Base-by-base conservation (phyloP, 1,284 basidiomycete genomes). In the Sanghuangporus weigelae region DNA sequence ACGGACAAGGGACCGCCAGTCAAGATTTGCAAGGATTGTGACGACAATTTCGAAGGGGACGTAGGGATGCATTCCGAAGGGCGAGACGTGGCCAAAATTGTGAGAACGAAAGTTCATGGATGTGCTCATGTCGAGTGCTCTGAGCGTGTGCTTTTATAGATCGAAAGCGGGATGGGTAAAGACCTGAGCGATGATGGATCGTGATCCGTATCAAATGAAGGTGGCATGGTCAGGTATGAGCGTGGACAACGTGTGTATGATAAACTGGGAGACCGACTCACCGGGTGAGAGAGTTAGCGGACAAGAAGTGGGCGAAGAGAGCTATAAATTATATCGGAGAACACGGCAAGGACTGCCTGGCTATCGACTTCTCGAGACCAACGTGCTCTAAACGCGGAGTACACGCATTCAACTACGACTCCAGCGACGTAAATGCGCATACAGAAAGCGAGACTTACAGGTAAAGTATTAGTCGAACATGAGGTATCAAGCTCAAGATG, bases 1-100 rank as follows among this genome's bases (percentile, higher is more conserved):
- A 14, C 59, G 63, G 16, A 73, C 59, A 10, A 75, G 44, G 26
- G 68, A 59, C 12, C 63, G 67, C 42, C 61, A 57, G 26, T 69
- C 69, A 5, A 75, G 69, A 36, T 63, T 50, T 7, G 51, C 63
- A 38, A 75, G 67, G 14, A 74, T 69, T 23, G 67, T 65, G 51
- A 71, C 60, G 12, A 71, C 36, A n/a, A 74, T 50, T 53, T 75
- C 73, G 8, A 59, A 59, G 1, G 73, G 73, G 2, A 74, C 49
- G 42, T 61, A 66, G 19, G 68, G 57, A 26, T 50, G 48, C 35
- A 59, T 50, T 46, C 58, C 58, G n/a, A 59, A 59, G 31, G 58
- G 11, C 46, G 58, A 39, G 4, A n/a, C 35, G 44, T 36, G 42
- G 3, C 26, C 10, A 31, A 59, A 48, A n/a, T 14, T 36, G 42